Conservation (phyloP, 225 moss, liverwort and hornwort genomes). For the Bryum argenteum region DNA sequence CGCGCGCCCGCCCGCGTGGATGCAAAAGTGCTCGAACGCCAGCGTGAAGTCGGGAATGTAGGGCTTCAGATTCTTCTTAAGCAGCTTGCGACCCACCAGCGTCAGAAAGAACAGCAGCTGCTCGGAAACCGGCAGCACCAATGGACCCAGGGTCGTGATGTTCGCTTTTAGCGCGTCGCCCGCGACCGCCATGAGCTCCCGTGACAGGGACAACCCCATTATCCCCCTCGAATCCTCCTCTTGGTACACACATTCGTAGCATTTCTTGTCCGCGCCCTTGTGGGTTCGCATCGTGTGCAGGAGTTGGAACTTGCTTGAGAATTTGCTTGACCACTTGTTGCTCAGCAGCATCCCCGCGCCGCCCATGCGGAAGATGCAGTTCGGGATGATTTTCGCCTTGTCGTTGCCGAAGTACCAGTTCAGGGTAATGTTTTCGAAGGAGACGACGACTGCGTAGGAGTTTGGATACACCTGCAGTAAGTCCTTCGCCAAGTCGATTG, state of each 20-base stretch:
- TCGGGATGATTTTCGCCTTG: constrained; percentile 76
- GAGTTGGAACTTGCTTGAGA: constrained; percentile 67
- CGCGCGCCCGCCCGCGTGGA: constrained; percentile 73
- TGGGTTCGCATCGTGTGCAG: constrained; percentile 79
- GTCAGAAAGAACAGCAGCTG: constrained; percentile 80
- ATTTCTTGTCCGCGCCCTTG: constrained; percentile 78
- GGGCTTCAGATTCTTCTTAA: constrained; percentile 74
- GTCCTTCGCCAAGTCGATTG: constrained; percentile 77
- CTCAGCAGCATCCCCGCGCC: constrained; percentile 81
- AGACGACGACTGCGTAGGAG: constrained; percentile 71
- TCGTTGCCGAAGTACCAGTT: constrained; percentile 87
- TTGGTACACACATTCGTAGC: constrained; percentile 71
- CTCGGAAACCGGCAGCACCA: constrained; percentile 78
- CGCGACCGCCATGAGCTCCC: constrained; percentile 77
- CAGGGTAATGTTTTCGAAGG: constrained; percentile 71
- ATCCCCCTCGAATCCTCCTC: constrained; percentile 62
- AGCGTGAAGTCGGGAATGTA: constrained; percentile 90
- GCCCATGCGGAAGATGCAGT: constrained; percentile 86
- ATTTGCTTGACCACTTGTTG: constrained; percentile 58
- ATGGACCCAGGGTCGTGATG: constrained; percentile 77
- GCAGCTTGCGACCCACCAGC: constrained; percentile 63
- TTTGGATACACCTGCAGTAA: constrained; percentile 66
- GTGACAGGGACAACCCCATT: constrained; percentile 65
- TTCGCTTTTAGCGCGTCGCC: constrained; percentile 84
- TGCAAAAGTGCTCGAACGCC: constrained; percentile 84